These are phyloP conservation scores for Plantago elongata DNA, from an alignment of 257 asterid species.

Conservation along the genomic window DNA sequence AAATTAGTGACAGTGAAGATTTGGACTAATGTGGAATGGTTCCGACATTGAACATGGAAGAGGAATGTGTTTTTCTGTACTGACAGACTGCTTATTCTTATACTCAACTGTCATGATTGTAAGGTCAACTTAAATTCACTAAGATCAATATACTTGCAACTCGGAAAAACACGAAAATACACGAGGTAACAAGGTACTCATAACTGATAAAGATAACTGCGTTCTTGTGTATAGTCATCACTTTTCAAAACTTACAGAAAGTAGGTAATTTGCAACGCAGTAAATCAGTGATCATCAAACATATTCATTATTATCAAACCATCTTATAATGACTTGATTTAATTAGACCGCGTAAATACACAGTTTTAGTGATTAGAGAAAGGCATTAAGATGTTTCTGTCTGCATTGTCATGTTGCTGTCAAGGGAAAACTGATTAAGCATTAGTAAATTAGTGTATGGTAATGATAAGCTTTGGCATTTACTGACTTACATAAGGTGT, in stretches of 20 bases:
- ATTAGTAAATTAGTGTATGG: too few relatives aligned
- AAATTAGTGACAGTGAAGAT: conserved; percentile 35
- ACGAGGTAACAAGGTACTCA: too few relatives aligned
- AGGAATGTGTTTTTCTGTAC: conserved; percentile 42
- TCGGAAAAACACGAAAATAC: too few relatives aligned
- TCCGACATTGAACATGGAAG: conserved; percentile 56
- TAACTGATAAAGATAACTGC: too few relatives aligned
- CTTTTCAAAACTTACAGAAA: conserved; percentile 7
- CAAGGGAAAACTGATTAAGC: conserved; percentile 5
- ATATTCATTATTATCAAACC: too few relatives aligned
- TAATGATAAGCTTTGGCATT: too few relatives aligned
- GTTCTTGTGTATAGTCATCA: conserved; percentile 18
- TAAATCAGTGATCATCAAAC: too few relatives aligned
- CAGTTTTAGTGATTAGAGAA: not conserved
- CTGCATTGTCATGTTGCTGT: conserved; percentile 24
- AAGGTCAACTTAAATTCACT: conserved; percentile 48
- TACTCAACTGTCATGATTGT: conserved; percentile 26
- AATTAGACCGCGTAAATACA: too few relatives aligned
- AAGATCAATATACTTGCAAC: not conserved
- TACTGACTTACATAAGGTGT: too few relatives aligned
- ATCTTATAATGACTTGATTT: too few relatives aligned
- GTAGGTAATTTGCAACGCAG: too few relatives aligned
- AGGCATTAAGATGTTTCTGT: not conserved
- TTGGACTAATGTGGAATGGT: conserved; percentile 45
- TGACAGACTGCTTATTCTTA: conserved; percentile 24